These are phyloP conservation scores for Glycine soja DNA, from an alignment of 306 rosid genomes.

Conservation along the genomic window DNA sequence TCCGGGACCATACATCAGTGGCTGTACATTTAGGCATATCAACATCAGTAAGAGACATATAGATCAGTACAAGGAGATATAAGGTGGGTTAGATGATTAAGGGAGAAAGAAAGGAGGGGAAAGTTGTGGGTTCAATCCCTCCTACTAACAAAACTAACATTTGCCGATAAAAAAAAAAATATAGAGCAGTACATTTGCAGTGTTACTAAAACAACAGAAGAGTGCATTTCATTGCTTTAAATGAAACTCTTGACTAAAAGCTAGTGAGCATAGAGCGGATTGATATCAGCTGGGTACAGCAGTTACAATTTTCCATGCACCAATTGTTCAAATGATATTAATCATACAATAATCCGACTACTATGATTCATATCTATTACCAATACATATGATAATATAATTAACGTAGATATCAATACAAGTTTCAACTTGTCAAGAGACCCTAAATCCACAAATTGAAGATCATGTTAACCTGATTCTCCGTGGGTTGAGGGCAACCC, in stretches of 20 bases:
- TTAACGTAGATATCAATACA: neutral
- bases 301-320: neutral
- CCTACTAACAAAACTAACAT: too few species aligned
- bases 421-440: constrained; percentile 15
- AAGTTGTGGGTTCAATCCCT: too few species aligned
- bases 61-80: neutral
- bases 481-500: neutral
- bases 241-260: constrained; percentile 16
- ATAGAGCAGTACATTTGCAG: constrained; percentile 1
- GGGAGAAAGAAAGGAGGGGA: too few species aligned
- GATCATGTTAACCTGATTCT: neutral
- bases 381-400: neutral
- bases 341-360: neutral
- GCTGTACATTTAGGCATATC: constrained; percentile 61
- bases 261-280: neutral
- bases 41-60: constrained; percentile 43
- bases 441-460: constrained; percentile 4
- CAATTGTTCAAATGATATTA: constrained; percentile 19
- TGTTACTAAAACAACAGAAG: constrained; percentile 1
- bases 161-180: neutral
- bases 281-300: neutral
- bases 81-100: too few species aligned
- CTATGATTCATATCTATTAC: neutral
- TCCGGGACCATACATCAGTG: constrained; percentile 71
- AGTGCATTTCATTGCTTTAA: neutral